phyloP scores from a whole-genome alignment of 2,329 filamentous ascomycete genomes.

The Sphaceloma murrayae region DNA sequence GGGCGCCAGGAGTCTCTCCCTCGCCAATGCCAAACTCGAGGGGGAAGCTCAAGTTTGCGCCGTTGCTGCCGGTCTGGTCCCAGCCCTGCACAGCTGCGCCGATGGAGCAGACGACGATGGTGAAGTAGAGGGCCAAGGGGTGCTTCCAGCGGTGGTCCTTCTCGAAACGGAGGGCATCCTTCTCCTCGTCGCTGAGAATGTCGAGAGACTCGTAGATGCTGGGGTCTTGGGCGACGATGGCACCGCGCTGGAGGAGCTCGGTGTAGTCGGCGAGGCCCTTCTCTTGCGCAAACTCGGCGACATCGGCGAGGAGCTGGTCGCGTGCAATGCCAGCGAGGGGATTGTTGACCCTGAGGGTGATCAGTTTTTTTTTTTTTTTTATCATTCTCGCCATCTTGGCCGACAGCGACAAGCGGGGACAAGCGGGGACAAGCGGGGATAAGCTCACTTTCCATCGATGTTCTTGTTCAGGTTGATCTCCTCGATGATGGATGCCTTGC shows the following conservation, averaged over 20 bases:
- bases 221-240: constrained; percentile 62
- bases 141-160: constrained; percentile 56
- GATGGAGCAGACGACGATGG: constrained; percentile 58
- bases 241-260: constrained; percentile 55
- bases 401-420: too few species aligned
- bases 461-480: constrained; percentile 12
- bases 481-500: constrained; percentile 7
- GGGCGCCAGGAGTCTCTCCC: constrained; percentile 7
- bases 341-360: constrained; percentile 48
- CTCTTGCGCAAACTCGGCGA: constrained; percentile 52
- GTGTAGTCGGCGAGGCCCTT: constrained; percentile 52
- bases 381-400: too few species aligned
- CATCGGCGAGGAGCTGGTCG: constrained; percentile 43
- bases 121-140: constrained; percentile 52
- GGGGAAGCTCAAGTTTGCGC: constrained; percentile 53
- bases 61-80: constrained; percentile 38
- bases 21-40: constrained; percentile 42
- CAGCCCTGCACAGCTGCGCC: constrained; percentile 59
- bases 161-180: constrained; percentile 50
- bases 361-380: too few species aligned
- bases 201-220: constrained; percentile 52
- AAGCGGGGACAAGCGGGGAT: too few species aligned
- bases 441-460: constrained; percentile 11
- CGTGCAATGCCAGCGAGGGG: constrained; percentile 47
- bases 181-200: constrained; percentile 51